Evolutionary conservation across 768 basidiomycete species (phyloP).

Genomic region (Lactifluus subvellereus): DNA sequence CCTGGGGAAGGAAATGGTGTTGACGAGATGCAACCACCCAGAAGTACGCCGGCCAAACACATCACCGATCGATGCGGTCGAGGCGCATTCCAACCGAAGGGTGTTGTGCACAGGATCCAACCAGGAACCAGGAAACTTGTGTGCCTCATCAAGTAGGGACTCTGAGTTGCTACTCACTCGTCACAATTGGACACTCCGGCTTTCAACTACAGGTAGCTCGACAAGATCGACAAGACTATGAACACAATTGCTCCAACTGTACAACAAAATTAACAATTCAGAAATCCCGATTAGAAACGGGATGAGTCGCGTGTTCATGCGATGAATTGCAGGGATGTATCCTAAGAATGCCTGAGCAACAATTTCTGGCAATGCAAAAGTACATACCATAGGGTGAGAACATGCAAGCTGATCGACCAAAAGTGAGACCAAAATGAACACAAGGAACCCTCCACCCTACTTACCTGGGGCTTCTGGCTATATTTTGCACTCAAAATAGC

Average conservation of each 20-base stretch:
- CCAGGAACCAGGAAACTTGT: too few species aligned
- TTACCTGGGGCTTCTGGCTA: constrained; percentile 59
- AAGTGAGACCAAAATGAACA: neutral
- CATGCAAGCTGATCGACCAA: constrained; percentile 44
- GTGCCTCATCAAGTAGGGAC: neutral
- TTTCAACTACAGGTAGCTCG: neutral
- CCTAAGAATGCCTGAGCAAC: constrained; percentile 24
- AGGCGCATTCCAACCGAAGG: neutral
- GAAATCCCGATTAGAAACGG: neutral
- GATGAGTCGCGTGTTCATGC: constrained; percentile 21
- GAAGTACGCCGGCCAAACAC: too few species aligned
- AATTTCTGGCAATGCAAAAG: neutral
- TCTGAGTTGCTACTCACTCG: neutral
- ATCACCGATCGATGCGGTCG: too few species aligned
- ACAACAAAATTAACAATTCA: neutral
- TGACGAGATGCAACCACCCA: neutral
- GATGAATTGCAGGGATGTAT: constrained; percentile 31
- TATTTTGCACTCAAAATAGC: constrained; percentile 53
- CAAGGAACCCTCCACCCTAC: neutral
- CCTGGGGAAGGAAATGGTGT: neutral
- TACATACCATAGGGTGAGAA: constrained; percentile 61
- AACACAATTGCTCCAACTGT: neutral
- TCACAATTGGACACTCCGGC: neutral
- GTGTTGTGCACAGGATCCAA: neutral
- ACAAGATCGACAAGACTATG: neutral